Conservation (phyloP, 2,329 filamentous ascomycete species). For the Penicillium sp. region DNA sequence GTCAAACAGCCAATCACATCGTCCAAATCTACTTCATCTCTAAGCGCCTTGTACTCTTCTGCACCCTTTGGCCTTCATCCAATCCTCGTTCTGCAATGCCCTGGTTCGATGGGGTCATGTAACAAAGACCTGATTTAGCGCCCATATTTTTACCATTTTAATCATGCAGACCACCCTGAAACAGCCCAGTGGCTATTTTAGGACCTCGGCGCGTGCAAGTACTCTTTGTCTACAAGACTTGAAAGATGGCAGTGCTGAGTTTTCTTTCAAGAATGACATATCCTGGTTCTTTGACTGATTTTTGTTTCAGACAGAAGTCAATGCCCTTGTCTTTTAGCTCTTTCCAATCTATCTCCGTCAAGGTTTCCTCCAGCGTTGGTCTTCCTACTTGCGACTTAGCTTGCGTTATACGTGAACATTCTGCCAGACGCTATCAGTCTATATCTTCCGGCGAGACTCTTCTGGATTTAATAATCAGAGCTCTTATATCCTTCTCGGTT, state of each 20-base stretch:
- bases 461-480: not conserved
- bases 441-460: not conserved
- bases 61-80: not conserved
- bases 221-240: slow-evolving; percentile 23
- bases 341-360: not conserved
- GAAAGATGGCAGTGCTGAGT: slow-evolving; percentile 6
- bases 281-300: slow-evolving; percentile 10
- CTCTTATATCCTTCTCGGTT: not conserved
- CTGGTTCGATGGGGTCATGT: slow-evolving; percentile 9
- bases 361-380: not conserved
- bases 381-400: not conserved
- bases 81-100: slow-evolving; percentile 5
- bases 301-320: slow-evolving; percentile 14
- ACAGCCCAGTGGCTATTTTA: slow-evolving; percentile 26
- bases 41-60: slow-evolving; percentile 19
- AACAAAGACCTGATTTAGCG: slow-evolving; percentile 14
- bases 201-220: slow-evolving; percentile 33
- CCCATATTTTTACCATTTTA: slow-evolving; percentile 8
- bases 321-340: slow-evolving; percentile 13
- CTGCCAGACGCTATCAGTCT: not conserved
- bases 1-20: slow-evolving; percentile 14
- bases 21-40: slow-evolving; percentile 10
- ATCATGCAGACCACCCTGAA: slow-evolving; percentile 26
- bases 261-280: slow-evolving; percentile 7
- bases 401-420: slow-evolving; percentile 3